phyloP scores from a whole-genome alignment of 2,329 filamentous ascomycete genomes.

The Neurospora crassa region DNA sequence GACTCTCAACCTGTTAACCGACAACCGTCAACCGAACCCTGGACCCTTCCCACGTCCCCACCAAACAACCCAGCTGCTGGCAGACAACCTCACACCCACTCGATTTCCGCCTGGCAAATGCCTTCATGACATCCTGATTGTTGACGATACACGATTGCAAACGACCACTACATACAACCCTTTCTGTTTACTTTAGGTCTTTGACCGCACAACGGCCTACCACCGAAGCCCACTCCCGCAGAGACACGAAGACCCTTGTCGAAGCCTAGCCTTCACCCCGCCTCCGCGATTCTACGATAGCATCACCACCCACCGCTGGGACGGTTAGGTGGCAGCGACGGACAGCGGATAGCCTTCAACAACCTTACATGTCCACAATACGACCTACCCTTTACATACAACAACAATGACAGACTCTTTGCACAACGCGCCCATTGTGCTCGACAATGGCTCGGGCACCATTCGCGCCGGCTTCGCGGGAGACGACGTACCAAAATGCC shows the following conservation, averaged over 20 bases:
- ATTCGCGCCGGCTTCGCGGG: slow-evolving; percentile 96
- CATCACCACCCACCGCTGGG: background rate
- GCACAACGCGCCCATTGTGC: slow-evolving; percentile 96
- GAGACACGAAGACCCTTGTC: background rate
- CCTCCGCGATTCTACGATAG: background rate
- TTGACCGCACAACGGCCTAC: background rate
- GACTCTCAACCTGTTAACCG: background rate
- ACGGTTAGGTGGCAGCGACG: background rate
- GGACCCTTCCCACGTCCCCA: background rate
- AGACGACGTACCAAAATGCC: slow-evolving; percentile 91
- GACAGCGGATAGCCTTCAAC: background rate
- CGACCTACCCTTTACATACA: background rate
- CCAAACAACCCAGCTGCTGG: background rate
- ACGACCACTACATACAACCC: background rate
- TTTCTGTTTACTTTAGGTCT: background rate
- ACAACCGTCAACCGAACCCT: background rate
- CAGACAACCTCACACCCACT: background rate
- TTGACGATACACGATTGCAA: background rate
- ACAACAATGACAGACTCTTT: slow-evolving; percentile 51
- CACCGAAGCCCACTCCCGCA: background rate
- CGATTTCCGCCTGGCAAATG: background rate
- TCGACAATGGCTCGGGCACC: slow-evolving; percentile 97
- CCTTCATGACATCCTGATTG: background rate
- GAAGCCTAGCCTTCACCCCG: background rate
- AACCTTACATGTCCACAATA: background rate